These are phyloP conservation scores for Fusarium verrucosum DNA, from an alignment of 2,329 filamentous ascomycete species.

Conservation along the genomic window DNA sequence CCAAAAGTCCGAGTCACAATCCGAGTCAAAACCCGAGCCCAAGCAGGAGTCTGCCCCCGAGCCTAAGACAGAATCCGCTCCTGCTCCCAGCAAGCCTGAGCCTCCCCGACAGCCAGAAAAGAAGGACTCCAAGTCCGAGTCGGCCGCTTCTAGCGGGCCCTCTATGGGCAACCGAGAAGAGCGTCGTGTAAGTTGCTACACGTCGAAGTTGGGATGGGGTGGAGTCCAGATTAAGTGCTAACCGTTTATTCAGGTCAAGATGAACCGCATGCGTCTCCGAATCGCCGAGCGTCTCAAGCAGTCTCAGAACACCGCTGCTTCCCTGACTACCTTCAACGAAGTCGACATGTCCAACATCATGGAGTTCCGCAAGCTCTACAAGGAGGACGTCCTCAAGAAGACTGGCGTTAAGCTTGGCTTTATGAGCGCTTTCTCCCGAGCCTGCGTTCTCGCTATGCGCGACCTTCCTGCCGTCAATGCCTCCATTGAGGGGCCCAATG, in stretches of 20 bases:
- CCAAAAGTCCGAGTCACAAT: conserved; percentile 48
- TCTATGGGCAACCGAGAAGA: conserved; percentile 80
- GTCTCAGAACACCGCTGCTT: conserved; percentile 97
- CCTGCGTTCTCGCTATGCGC: conserved; percentile 89
- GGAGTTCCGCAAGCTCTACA: conserved; percentile 97
- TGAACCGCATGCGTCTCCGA: conserved; percentile 98
- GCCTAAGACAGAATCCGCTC: conserved; percentile 48
- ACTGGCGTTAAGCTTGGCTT: conserved; percentile 98
- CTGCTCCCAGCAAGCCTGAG: conserved; percentile 42
- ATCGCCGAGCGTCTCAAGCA: conserved; percentile 99
- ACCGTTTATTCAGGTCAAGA: conserved; percentile 77
- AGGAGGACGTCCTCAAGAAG: conserved; percentile 95
- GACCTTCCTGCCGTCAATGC: conserved; percentile 96
- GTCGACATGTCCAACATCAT: conserved; percentile 98
- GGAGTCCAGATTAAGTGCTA: background rate
- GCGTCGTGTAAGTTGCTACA: conserved; percentile 72
- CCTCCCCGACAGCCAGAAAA: conserved; percentile 38
- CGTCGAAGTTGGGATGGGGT: background rate
- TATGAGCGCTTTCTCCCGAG: conserved; percentile 97
- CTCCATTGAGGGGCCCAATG: conserved; percentile 93
- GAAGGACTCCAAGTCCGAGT: conserved; percentile 41
- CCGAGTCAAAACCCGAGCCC: conserved; percentile 49
- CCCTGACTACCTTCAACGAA: conserved; percentile 98
- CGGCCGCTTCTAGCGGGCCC: conserved; percentile 45
- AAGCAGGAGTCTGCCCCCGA: conserved; percentile 46